Evolutionary conservation across 2,329 filamentous ascomycete genomes (phyloP).

Genomic region (Ophiocordyceps camponoti-saundersi): DNA sequence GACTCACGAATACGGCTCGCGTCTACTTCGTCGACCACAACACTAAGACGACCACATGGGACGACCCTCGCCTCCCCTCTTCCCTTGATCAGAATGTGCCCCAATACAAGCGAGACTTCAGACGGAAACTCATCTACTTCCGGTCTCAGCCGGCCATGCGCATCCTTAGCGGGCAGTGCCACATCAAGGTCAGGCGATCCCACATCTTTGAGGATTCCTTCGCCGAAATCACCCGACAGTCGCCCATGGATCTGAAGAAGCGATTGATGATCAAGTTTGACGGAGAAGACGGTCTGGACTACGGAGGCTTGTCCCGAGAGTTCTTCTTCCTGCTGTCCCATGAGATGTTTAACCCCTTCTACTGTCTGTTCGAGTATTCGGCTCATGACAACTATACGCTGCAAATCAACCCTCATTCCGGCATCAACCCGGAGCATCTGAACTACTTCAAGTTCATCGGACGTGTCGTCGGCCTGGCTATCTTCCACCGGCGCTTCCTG

Average conservation of each 20-base stretch:
- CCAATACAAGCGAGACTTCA: slow-evolving; percentile 98
- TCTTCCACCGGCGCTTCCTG: slow-evolving; percentile 93
- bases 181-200: slow-evolving; percentile 90
- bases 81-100: slow-evolving; percentile 96
- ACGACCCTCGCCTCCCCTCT: slow-evolving; percentile 86
- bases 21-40: slow-evolving; percentile 99
- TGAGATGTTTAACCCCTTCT: slow-evolving; percentile 99
- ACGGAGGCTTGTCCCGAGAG: slow-evolving; percentile 91
- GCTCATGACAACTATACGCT: slow-evolving; percentile 99
- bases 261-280: slow-evolving; percentile 99
- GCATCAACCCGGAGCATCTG: slow-evolving; percentile 96
- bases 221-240: slow-evolving; percentile 94
- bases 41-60: slow-evolving; percentile 98
- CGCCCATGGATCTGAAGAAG: slow-evolving; percentile 91
- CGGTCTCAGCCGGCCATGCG: slow-evolving; percentile 90
- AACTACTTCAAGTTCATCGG: slow-evolving; percentile 99
- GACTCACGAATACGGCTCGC: slow-evolving; percentile 88
- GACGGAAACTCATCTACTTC: slow-evolving; percentile 98
- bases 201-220: slow-evolving; percentile 99
- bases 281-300: slow-evolving; percentile 93
- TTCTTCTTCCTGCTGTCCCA: slow-evolving; percentile 99
- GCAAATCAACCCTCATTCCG: slow-evolving; percentile 98
- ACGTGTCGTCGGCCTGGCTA: slow-evolving; percentile 86
- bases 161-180: slow-evolving; percentile 89
- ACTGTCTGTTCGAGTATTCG: slow-evolving; percentile 98